Percentiles rank a stretch among this genome's conserved stretches.
These are phyloP conservation scores for Sinapis alba DNA, from an alignment of 441 rosid species.

Conservation along the genomic window DNA sequence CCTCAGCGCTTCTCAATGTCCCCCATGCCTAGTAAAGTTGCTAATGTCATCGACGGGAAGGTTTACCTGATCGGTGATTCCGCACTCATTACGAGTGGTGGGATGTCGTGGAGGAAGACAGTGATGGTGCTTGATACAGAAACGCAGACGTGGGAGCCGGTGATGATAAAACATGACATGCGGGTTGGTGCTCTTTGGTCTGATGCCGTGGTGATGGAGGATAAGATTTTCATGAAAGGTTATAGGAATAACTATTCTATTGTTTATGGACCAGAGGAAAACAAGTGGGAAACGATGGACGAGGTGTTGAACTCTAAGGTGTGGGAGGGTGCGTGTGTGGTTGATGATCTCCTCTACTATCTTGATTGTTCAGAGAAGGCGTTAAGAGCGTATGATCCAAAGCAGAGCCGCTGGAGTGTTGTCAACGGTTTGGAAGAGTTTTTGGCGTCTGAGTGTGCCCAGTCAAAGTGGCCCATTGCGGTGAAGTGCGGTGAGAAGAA, in stretches of 20 bases:
- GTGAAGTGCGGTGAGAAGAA: background rate
- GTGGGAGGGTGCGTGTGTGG: background rate
- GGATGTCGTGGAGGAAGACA: background rate
- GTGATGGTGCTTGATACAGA: background rate
- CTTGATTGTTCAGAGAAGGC: background rate
- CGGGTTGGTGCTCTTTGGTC: background rate
- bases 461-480: background rate
- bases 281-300: background rate
- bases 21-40: background rate
- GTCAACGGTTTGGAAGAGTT: background rate
- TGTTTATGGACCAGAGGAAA: background rate
- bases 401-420: background rate
- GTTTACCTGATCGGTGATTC: background rate
- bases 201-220: background rate
- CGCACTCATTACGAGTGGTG: too few relatives aligned
- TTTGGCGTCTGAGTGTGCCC: background rate
- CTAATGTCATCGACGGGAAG: background rate
- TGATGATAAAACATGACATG: background rate
- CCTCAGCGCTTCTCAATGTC: background rate
- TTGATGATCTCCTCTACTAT: background rate
- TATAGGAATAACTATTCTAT: background rate
- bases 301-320: background rate
- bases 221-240: background rate
- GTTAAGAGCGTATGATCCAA: background rate
- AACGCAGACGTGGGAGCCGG: background rate